These are phyloP conservation scores for Boletus sp. DNA, from an alignment of 1,284 basidiomycete genomes.

Conservation along the genomic window DNA sequence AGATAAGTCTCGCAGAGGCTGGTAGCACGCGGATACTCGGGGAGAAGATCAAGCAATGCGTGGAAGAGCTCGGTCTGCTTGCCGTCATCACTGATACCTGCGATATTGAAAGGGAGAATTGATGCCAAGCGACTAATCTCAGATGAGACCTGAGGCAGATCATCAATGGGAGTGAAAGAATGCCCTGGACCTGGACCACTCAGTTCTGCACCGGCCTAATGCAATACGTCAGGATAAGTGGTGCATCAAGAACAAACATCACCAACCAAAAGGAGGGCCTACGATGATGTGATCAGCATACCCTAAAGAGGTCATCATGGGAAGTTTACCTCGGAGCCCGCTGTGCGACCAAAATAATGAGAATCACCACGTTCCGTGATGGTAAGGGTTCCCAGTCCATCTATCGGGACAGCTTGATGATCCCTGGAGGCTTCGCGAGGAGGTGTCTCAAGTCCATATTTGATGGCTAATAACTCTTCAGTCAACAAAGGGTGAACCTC, in stretches of 20 bases:
- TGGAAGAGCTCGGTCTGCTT: constrained; percentile 37
- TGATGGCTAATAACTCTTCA: constrained; percentile 58
- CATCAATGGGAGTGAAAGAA: constrained; percentile 32
- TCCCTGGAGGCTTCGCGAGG: constrained; percentile 26
- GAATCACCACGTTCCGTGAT: constrained; percentile 58
- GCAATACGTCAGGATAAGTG: constrained; percentile 6
- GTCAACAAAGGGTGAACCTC: constrained; percentile 62
- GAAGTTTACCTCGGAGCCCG: constrained; percentile 46
- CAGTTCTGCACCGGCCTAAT: constrained; percentile 51
- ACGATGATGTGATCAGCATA: constrained; percentile 10
- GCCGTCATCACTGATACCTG: constrained; percentile 31
- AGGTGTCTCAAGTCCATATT: constrained; percentile 48
- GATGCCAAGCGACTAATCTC: constrained; percentile 45
- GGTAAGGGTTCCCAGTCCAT: constrained; percentile 57
- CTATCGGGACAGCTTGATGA: constrained; percentile 33
- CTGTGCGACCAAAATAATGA: constrained; percentile 68
- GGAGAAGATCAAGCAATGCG: constrained; percentile 44
- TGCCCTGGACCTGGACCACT: constrained; percentile 25
- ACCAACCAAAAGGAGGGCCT: constrained; percentile 34
- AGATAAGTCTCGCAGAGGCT: constrained; percentile 64
- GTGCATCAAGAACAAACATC: not conserved
- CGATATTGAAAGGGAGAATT: constrained; percentile 44
- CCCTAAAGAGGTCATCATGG: not conserved
- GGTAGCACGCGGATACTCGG: constrained; percentile 55
- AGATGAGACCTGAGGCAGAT: constrained; percentile 32